A percentile compares a stretch with the other conserved stretches of the same genome.
These are phyloP conservation scores for Saccharomycopsis javanensis DNA, from an alignment of 805 yeast genomes.

Conservation along the genomic window DNA sequence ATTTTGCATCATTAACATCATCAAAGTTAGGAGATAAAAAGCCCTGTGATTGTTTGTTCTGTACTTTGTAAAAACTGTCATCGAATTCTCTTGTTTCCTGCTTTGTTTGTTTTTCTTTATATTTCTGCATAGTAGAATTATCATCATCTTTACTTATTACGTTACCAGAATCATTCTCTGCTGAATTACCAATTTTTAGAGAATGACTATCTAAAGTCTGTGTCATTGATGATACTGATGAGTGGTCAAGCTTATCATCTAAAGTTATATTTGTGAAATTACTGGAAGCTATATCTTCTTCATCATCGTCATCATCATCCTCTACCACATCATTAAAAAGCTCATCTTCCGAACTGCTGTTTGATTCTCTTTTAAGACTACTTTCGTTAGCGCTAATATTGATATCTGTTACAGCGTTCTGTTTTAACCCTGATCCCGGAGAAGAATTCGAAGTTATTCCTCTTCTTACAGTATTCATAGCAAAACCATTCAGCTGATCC, in stretches of 20 bases:
- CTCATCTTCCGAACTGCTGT: conserved; percentile 3
- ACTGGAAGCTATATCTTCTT: background rate
- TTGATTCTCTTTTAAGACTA: background rate
- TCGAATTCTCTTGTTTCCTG: background rate
- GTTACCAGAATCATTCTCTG: background rate
- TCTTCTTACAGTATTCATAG: background rate
- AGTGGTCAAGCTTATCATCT: background rate
- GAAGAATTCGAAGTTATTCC: background rate
- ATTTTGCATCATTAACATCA: background rate
- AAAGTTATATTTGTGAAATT: background rate
- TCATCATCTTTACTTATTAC: background rate
- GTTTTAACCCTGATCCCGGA: background rate
- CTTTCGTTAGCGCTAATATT: background rate
- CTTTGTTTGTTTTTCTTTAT: background rate
- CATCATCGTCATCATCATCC: background rate
- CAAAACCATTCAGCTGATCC: background rate
- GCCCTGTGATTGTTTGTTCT: background rate
- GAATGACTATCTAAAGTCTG: background rate
- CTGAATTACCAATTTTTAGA: background rate
- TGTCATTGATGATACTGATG: background rate
- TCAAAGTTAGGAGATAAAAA: background rate
- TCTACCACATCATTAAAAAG: conserved; percentile 7
- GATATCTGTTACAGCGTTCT: background rate
- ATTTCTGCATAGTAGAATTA: background rate
- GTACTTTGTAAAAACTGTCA: background rate